Evolutionary conservation across 225 moss, liverwort and hornwort species (phyloP).

Genomic region (Climacium dendroides): DNA sequence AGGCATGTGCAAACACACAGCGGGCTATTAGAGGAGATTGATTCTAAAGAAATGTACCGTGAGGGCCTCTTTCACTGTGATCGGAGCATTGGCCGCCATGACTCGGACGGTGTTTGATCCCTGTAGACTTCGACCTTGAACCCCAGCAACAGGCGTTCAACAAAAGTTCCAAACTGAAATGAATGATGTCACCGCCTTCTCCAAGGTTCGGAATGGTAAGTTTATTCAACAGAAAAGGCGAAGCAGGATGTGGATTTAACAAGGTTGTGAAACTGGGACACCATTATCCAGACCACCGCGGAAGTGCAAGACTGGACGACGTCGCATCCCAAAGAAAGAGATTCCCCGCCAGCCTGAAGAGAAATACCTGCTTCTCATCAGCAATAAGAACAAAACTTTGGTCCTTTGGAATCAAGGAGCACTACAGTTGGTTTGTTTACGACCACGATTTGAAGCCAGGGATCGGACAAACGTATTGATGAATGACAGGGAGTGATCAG

Average conservation of each 20-base stretch:
- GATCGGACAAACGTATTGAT: background rate
- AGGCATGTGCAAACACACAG: background rate
- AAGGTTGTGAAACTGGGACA: background rate
- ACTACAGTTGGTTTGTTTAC: background rate
- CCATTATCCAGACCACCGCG: background rate
- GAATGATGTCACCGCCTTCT: background rate
- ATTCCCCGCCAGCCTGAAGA: background rate
- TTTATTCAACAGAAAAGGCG: background rate
- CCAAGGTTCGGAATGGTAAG: background rate
- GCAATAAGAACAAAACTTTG: background rate
- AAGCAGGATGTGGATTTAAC: background rate
- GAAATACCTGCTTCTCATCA: background rate
- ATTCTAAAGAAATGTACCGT: conserved; percentile 27
- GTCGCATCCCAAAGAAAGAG: background rate
- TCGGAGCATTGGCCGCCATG: conserved; percentile 92
- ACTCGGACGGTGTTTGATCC: background rate
- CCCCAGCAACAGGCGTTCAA: background rate
- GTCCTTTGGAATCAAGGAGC: background rate
- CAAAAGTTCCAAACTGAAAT: background rate
- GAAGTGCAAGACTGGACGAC: background rate
- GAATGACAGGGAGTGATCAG: background rate
- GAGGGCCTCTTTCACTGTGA: conserved; percentile 86
- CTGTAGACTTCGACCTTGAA: background rate
- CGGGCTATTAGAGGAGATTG: too few relatives aligned
- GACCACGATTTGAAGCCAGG: background rate